A percentile compares a stretch with the other conserved stretches of the same genome.
Evolutionary conservation across 2,329 filamentous ascomycete genomes (phyloP).

Genomic region (Chaetomium olivaceum): DNA sequence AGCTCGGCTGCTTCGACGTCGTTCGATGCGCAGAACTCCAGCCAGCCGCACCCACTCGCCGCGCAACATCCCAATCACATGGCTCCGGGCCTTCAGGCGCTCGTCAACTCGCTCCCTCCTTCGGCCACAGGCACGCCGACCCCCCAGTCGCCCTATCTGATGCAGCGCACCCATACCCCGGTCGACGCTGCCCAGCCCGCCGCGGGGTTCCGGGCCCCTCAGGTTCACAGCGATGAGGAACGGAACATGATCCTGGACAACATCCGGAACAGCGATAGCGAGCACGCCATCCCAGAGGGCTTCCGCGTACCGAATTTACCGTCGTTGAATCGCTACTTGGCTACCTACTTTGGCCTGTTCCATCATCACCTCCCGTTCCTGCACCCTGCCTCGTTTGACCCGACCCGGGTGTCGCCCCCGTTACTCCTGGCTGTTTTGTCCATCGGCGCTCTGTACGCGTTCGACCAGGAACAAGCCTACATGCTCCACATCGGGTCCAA

Average conservation of each 20-base stretch:
- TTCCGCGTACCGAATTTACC: slow-evolving; percentile 82
- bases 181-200: slow-evolving; percentile 71
- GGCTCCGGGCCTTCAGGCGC: slow-evolving; percentile 67
- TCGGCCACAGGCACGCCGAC: slow-evolving; percentile 70
- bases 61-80: slow-evolving; percentile 62
- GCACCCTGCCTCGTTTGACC: slow-evolving; percentile 87
- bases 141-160: slow-evolving; percentile 70
- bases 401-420: slow-evolving; percentile 76
- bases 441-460: slow-evolving; percentile 93
- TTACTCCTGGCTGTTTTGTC: slow-evolving; percentile 87
- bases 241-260: slow-evolving; percentile 82
- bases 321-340: slow-evolving; percentile 86
- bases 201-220: slow-evolving; percentile 69
- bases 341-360: slow-evolving; percentile 95
- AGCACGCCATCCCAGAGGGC: slow-evolving; percentile 80
- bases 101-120: slow-evolving; percentile 70
- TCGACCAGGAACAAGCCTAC: slow-evolving; percentile 95
- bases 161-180: slow-evolving; percentile 67
- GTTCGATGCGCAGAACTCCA: slow-evolving; percentile 66
- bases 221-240: slow-evolving; percentile 81
- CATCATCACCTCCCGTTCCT: slow-evolving; percentile 96
- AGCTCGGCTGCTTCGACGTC: slow-evolving; percentile 64
- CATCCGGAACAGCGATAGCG: slow-evolving; percentile 76
- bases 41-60: slow-evolving; percentile 61
- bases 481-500: slow-evolving; percentile 97